Percentiles rank a stretch among this genome's conserved stretches.
These are phyloP conservation scores for Penicillium sp. DNA, from an alignment of 2,329 filamentous ascomycete species.

Conservation along the genomic window DNA sequence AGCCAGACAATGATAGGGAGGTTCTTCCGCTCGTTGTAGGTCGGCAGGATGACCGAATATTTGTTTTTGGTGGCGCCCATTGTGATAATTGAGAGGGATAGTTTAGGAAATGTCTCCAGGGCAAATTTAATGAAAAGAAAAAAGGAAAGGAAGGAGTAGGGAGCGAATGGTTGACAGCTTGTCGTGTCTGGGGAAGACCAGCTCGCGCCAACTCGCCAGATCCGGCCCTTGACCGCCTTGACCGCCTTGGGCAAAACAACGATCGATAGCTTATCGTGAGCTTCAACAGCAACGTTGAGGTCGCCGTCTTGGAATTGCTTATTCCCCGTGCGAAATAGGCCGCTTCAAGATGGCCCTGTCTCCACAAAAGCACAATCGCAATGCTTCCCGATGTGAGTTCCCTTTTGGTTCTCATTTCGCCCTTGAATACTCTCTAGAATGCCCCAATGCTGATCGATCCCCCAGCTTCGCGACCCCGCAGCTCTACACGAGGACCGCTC, in stretches of 20 bases:
- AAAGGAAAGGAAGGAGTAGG: constrained; percentile 23
- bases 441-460: constrained; percentile 16
- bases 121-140: constrained; percentile 10
- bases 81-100: constrained; percentile 16
- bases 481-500: constrained; percentile 75
- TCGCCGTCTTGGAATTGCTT: not conserved
- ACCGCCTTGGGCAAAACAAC: constrained; percentile 37
- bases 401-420: not conserved
- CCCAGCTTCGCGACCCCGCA: constrained; percentile 46
- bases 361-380: constrained; percentile 38
- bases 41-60: constrained; percentile 96
- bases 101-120: constrained; percentile 14
- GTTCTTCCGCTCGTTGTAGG: constrained; percentile 98
- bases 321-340: not conserved
- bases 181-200: constrained; percentile 25
- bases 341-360: constrained; percentile 23
- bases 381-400: constrained; percentile 43
- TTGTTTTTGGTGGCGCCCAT: constrained; percentile 64
- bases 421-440: not conserved
- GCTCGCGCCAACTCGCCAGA: constrained; percentile 34
- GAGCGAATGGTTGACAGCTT: constrained; percentile 31
- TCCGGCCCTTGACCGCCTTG: constrained; percentile 19
- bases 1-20: constrained; percentile 95
- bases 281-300: constrained; percentile 5
- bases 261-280: constrained; percentile 31